Evolutionary conservation across 805 yeast genomes (phyloP).

Genomic region (Starmerella kuoi): DNA sequence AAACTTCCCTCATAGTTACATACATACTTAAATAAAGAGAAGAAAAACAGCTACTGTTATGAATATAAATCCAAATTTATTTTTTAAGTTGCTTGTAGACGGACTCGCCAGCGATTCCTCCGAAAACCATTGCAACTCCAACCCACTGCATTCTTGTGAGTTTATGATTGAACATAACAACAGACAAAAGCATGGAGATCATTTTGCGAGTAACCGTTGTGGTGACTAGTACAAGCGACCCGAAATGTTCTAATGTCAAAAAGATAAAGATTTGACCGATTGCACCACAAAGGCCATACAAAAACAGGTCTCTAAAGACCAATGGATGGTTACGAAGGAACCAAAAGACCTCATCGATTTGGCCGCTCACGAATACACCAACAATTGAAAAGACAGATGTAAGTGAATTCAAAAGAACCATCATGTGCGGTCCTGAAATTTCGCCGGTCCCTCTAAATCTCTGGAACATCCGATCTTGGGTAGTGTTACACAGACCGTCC

Average conservation of each 20-base stretch:
- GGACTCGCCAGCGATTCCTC: conserved; percentile 78
- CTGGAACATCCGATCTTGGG: conserved; percentile 76
- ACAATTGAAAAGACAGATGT: conserved; percentile 33
- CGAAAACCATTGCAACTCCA: conserved; percentile 70
- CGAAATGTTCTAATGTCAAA: conserved; percentile 68
- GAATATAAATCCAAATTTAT: too few species aligned
- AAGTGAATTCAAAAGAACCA: conserved; percentile 53
- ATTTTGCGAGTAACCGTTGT: conserved; percentile 94
- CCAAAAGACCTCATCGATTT: conserved; percentile 37
- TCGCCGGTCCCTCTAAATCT: conserved; percentile 26
- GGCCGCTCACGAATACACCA: conserved; percentile 36
- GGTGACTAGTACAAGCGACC: conserved; percentile 73
- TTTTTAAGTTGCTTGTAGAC: conserved; percentile 30
- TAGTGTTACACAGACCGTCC: conserved; percentile 87
- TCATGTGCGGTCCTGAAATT: conserved; percentile 75
- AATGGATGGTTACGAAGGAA: conserved; percentile 43
- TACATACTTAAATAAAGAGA: too few species aligned
- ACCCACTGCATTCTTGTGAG: conserved; percentile 56
- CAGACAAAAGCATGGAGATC: conserved; percentile 88
- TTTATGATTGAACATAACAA: conserved; percentile 71
- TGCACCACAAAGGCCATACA: conserved; percentile 71
- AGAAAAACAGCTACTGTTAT: too few species aligned
- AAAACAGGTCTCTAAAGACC: conserved; percentile 45
- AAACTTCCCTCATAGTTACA: too few species aligned
- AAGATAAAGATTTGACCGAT: conserved; percentile 92